Evolutionary conservation across 139 green algal genomes (phyloP).

Genomic region (Chlamydomonas eustigma): DNA sequence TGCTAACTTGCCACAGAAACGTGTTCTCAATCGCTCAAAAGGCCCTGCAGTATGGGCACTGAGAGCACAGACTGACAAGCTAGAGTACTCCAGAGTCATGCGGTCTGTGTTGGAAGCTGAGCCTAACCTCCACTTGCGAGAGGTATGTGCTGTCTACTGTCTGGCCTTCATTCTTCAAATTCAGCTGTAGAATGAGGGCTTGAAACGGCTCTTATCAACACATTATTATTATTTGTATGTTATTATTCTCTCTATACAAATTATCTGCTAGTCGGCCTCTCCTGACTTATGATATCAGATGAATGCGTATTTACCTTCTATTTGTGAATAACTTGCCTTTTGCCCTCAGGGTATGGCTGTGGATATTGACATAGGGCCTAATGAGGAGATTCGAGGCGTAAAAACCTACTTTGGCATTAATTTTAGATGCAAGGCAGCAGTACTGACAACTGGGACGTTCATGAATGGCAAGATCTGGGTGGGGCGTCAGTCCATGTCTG

Average conservation of each 20-base stretch:
- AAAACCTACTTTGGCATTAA: conserved; percentile 89
- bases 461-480: conserved; percentile 97
- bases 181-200: too few relatives aligned
- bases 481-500: conserved; percentile 2
- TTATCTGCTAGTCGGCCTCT: too few relatives aligned
- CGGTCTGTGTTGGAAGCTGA: conserved; percentile 69
- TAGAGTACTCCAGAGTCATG: conserved; percentile 79
- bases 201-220: too few relatives aligned
- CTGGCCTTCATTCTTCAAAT: too few relatives aligned
- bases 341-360: conserved; percentile 74
- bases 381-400: conserved; percentile 85
- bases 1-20: too few relatives aligned
- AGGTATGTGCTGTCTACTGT: too few relatives aligned
- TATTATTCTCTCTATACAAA: too few relatives aligned
- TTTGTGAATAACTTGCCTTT: too few relatives aligned
- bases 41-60: conserved; percentile 97
- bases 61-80: conserved; percentile 96
- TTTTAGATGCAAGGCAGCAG: conserved; percentile 75
- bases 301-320: too few relatives aligned
- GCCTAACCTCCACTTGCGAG: conserved; percentile 81
- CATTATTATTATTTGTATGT: too few relatives aligned
- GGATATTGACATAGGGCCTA: conserved; percentile 77
- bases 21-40: conserved; percentile 86
- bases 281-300: too few relatives aligned
- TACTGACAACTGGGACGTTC: conserved; percentile 97